Evolutionary conservation across 441 rosid species (phyloP).

Genomic region (Gossypium trilobum): DNA sequence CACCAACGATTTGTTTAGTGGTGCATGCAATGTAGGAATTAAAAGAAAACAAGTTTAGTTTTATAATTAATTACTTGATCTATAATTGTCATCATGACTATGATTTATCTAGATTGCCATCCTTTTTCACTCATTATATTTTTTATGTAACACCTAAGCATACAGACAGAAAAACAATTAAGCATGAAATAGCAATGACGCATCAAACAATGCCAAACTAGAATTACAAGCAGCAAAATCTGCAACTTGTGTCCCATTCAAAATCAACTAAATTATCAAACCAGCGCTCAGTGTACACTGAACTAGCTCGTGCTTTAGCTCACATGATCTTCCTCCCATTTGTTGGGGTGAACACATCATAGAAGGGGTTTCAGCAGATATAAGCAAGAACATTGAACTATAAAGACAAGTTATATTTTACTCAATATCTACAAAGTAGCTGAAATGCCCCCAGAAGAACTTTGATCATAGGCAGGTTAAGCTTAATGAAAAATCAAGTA

Average conservation of each 20-base stretch:
- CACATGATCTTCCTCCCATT: not conserved
- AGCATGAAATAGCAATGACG: not conserved
- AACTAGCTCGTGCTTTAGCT: not conserved
- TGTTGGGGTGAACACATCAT: not conserved
- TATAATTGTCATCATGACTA: not conserved
- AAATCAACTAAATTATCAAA: not conserved
- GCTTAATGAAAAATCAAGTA: not conserved
- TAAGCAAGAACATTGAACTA: not conserved
- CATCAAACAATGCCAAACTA: not conserved
- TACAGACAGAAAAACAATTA: not conserved
- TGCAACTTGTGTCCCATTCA: not conserved
- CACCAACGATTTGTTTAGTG: not conserved
- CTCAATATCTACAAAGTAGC: not conserved
- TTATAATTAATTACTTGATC: not conserved
- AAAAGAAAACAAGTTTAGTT: not conserved
- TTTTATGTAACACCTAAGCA: not conserved
- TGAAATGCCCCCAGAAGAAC: not conserved
- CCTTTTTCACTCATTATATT: not conserved
- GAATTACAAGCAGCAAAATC: not conserved
- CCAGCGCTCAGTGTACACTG: not conserved
- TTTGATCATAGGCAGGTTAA: not conserved
- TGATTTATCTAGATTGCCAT: not conserved
- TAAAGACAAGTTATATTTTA: not conserved
- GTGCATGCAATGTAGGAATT: constrained; percentile 4
- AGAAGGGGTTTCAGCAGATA: not conserved